Conservation (phyloP, 2,329 filamentous ascomycete genomes). For the Epichloe elymi region DNA sequence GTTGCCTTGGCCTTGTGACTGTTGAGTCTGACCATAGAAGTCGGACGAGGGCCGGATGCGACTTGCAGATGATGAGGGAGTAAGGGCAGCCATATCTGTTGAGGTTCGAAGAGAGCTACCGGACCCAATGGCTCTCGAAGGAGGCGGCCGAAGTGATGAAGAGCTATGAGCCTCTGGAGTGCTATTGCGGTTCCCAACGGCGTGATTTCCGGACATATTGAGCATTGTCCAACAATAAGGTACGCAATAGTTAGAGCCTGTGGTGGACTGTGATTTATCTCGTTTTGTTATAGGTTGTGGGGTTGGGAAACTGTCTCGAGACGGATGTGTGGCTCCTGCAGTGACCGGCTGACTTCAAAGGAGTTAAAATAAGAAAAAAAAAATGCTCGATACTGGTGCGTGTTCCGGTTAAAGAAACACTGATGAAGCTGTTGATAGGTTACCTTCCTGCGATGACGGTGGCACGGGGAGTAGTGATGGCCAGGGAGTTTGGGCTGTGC, state of each 20-base stretch:
- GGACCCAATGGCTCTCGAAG: constrained; percentile 62
- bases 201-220: constrained; percentile 55
- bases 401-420: constrained; percentile 15
- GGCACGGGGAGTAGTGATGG: background rate
- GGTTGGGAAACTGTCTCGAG: constrained; percentile 12
- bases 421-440: constrained; percentile 1
- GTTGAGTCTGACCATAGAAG: constrained; percentile 70
- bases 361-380: constrained; percentile 30
- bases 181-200: constrained; percentile 83
- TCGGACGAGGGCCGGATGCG: constrained; percentile 92
- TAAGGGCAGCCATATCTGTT: constrained; percentile 83
- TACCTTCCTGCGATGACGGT: background rate
- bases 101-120: constrained; percentile 85
- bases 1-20: constrained; percentile 52
- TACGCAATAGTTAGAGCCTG: background rate
- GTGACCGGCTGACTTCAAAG: constrained; percentile 74
- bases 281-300: background rate
- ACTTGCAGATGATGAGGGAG: constrained; percentile 51
- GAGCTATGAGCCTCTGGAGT: constrained; percentile 82
- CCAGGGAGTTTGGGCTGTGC: background rate
- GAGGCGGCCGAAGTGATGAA: constrained; percentile 69
- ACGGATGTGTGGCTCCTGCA: constrained; percentile 50
- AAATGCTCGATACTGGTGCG: constrained; percentile 10
- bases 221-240: constrained; percentile 27
- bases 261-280: constrained; percentile 1